phyloP scores from a whole-genome alignment of 2,329 filamentous ascomycete genomes.

The Ceratocystis huliohia region DNA sequence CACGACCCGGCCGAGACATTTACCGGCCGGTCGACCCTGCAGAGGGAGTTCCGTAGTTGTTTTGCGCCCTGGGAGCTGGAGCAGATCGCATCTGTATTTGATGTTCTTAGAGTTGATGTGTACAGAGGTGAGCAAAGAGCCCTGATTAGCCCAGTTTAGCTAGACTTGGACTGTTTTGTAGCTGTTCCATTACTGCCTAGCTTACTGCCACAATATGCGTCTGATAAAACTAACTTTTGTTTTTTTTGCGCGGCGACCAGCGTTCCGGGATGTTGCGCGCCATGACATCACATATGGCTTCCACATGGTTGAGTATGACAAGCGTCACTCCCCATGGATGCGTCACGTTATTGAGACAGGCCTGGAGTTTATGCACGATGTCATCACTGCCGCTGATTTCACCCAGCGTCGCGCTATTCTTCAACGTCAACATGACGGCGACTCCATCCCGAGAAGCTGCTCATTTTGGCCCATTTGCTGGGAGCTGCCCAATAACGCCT shows the following conservation, averaged over 20 bases:
- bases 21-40: constrained; percentile 4
- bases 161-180: background rate
- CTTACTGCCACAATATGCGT: background rate
- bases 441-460: constrained; percentile 11
- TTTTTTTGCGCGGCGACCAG: constrained; percentile 4
- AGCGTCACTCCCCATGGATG: constrained; percentile 17
- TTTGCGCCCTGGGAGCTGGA: constrained; percentile 17
- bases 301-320: constrained; percentile 15
- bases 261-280: constrained; percentile 20
- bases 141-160: no score
- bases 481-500: background rate
- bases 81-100: constrained; percentile 19
- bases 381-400: constrained; percentile 8
- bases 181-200: background rate
- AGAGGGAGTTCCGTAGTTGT: constrained; percentile 11
- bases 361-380: constrained; percentile 15
- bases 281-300: constrained; percentile 20
- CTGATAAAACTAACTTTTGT: constrained; percentile 7
- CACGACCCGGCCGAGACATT: constrained; percentile 1
- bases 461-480: constrained; percentile 15
- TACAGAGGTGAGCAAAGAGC: constrained; percentile 13
- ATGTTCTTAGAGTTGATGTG: constrained; percentile 7
- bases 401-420: constrained; percentile 7
- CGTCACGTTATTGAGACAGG: constrained; percentile 18
- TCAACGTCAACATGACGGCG: constrained; percentile 10